Base-by-base conservation (phyloP, 495 filamentous ascomycete genomes). In the Aspergillus panamensis region DNA sequence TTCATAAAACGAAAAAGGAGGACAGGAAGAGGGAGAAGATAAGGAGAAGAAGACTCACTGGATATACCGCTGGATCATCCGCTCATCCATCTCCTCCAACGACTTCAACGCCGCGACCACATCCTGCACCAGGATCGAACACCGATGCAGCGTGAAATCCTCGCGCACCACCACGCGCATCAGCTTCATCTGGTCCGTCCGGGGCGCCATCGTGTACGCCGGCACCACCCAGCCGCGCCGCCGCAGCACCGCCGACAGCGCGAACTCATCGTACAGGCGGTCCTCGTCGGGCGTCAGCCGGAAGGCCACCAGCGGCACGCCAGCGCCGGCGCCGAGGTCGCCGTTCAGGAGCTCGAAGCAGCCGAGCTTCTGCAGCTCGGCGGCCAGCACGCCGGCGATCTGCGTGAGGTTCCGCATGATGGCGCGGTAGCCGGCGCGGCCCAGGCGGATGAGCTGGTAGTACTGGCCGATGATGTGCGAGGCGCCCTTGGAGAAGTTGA, bases 401-500 rank as follows among this genome's bases (percentile, higher is more conserved):
- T 87, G 84, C 52, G 88, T 95, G 33, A 96, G 76, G 74, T 96
- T 96, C 58, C 76, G 70, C 92, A 96, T 96, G 75, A 95, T 92
- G 52, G 86, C 75, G 17, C 85, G 80, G 77, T 94, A 96, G 13
- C 92, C 92, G 63, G 85, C 84, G 79, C 94, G 92, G 48, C 92
- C 92, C 8, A 96, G 83, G 9, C 92, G 88, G 73, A 96, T 94
- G 68, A 96, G 76, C 69, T 96, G 92, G 76, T 96, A 96, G 77
- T 96, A 96, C 71, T 96, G 92, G 31, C 92, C 92, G 66, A 96
- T 96, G 60, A 96, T 85, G 64, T 96, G 92, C 39, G 86, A 86
- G 44, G 92, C 92, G 55, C 92, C 92, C 72, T 94, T 93, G 69
- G 87, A 91, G 79, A 96, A 96, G 78, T 96, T 96, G 51, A 96